Base-by-base conservation (phyloP, 805 yeast species). In the Yarrowia sp. region DNA sequence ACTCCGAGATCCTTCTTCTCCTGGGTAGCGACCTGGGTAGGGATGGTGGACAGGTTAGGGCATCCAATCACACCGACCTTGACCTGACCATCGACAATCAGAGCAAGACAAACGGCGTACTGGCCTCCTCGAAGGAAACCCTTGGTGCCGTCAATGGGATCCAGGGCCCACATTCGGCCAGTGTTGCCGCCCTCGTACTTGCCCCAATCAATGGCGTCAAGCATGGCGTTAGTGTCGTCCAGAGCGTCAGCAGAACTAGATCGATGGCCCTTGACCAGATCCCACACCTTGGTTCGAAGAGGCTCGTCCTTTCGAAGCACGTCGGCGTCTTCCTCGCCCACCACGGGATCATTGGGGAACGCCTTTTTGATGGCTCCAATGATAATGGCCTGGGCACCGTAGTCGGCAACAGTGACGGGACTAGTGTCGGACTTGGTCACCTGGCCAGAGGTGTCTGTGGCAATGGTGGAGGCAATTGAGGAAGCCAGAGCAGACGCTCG, bases 81-180 rank as follows among this genome's bases (percentile, higher is more conserved):
- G 1, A 92, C 96, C 61, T 85, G 81, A 14, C 97, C 96, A 74
- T 93, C 89, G 38, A 87, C 96, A 56, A 95, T 87, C 71, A 95
- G 80, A 0, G 97, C 98, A 53, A 95, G 81, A 76, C 99, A 95
- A 1, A 95, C 96, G 1, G 99, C 98, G 77, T 92, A 95, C 76
- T 95, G 99, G 71, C 93, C 98, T 56, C 97, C 96, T 75, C 99
- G 84, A 67, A 95, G 80, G 76, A 95, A 95, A 0, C 99, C 99
- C 76, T 88, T 95, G 20, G 99, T 95, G 9, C 99, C 99, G 75
- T 95, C 99, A 70, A 95, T 93, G 46, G 99, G 99, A 75, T 95
- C 99, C 74, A 95, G 80, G 0, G 98, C 97, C 99, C 99, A 95
- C 76, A 91, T 87, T 70, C 99, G 82, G 30, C 97, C 96, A 43